Evolutionary conservation across 2,329 filamentous ascomycete species (phyloP), one percentile per base, ranked within the genome.

Genomic region (Aspergillus fructus): DNA sequence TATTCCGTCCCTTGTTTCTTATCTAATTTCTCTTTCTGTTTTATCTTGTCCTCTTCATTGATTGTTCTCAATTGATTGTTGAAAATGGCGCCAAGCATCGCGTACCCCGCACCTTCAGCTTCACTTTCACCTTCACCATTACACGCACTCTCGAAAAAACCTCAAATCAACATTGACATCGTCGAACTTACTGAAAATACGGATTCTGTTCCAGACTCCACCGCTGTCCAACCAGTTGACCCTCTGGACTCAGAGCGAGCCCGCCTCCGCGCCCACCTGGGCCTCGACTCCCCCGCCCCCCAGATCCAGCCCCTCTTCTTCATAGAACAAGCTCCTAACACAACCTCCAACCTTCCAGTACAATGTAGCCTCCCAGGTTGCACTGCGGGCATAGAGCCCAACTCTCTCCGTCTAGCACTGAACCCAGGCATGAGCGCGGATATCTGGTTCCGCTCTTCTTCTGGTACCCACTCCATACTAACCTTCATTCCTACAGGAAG

Each of bases 221-320:
- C 48, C 34, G 9, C 15, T 24, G 30, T n/a, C 19, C 19, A 30
- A 11, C 23, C 21, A 41, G 12, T 8, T 1, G 41, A 45, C 23
- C 23, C 34, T n/a, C 42, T 57, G 5, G 17, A 41, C 15, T 6
- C 23, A 17, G 49, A 48, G 24, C 40, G 43, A 24, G 15, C 37
- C 37, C 42, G 41, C 5, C 55, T 57, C 8, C 49, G 55, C 24
- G 23, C 37, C 15, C 55, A 57, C 15, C 43, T 57, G n/a, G 55
- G 55, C 21, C 49, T 57, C 17, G 55, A 52, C 9, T 45, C 42
- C 23, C 33, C 37, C 17, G 15, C 53, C 42, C 33, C 55, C 12
- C 48, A 47, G 15, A 24, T 43, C n/a, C 55, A 48, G 30, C 55
- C 55, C 7, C 39, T 57, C 13, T 57, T 57, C 55, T 57, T 57